These are phyloP conservation scores for Alternaria novae-zelandiae DNA, from an alignment of 2,329 filamentous ascomycete genomes.

Conservation along the genomic window DNA sequence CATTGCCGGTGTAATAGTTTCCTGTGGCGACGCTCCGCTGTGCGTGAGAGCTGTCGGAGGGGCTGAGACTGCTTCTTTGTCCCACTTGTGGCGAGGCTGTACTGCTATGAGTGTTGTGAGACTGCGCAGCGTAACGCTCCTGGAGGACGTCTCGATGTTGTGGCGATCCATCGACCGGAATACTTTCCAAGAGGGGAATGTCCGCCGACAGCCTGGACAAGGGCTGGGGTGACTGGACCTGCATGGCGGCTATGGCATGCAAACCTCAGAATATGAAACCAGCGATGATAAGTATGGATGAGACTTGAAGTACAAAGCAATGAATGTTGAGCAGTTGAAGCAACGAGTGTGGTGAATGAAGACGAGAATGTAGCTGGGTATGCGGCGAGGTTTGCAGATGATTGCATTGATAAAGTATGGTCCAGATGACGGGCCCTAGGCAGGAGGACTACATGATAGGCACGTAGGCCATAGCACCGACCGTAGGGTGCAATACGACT, in stretches of 20 bases:
- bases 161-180: conserved; percentile 19
- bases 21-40: conserved; percentile 23
- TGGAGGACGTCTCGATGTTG: conserved; percentile 45
- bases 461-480: conserved; percentile 27
- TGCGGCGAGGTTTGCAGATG: conserved; percentile 31
- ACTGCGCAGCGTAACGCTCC: conserved; percentile 52
- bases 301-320: conserved; percentile 40
- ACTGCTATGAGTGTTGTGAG: conserved; percentile 36
- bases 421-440: conserved; percentile 25
- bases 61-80: conserved; percentile 35
- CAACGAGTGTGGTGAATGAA: conserved; percentile 48
- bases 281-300: conserved; percentile 49
- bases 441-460: conserved; percentile 37
- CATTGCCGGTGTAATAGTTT: conserved; percentile 35
- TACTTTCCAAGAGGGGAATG: conserved; percentile 46
- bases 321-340: conserved; percentile 53
- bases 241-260: conserved; percentile 39
- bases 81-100: conserved; percentile 34
- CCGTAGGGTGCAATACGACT: conserved; percentile 36
- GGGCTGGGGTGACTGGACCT: conserved; percentile 38
- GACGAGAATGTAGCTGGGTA: conserved; percentile 43
- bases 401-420: conserved; percentile 38
- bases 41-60: conserved; percentile 32
- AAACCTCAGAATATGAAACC: conserved; percentile 30
- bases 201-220: conserved; percentile 53